Evolutionary conservation across 176 grass and related monocot genomes (phyloP).

Genomic region (Chrysopogon serrulatus): DNA sequence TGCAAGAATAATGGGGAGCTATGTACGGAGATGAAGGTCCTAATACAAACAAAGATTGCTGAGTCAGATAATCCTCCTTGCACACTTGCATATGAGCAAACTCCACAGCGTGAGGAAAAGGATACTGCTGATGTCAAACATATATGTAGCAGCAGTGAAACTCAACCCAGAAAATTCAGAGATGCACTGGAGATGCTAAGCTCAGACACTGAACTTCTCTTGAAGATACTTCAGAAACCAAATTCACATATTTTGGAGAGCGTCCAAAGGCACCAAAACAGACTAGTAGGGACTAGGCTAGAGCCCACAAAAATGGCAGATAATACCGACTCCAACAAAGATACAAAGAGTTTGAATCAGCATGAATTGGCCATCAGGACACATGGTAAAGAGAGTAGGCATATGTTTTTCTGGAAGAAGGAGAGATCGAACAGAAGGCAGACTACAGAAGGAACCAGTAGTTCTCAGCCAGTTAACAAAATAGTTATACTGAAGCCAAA

Average conservation of each 20-base stretch:
- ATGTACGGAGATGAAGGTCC: constrained; percentile 42
- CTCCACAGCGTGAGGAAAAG: not conserved
- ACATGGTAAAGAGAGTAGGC: constrained; percentile 28
- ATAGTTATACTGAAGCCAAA: constrained; percentile 91
- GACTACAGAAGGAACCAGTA: constrained; percentile 16
- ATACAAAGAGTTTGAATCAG: constrained; percentile 9
- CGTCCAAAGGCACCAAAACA: constrained; percentile 30
- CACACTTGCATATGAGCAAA: constrained; percentile 12
- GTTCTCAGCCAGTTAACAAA: constrained; percentile 50
- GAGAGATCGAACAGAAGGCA: constrained; percentile 34
- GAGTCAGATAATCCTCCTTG: constrained; percentile 31
- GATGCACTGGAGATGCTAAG: constrained; percentile 51
- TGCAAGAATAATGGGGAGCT: constrained; percentile 41
- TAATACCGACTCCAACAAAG: not conserved
- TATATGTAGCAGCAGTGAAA: constrained; percentile 19
- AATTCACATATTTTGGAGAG: constrained; percentile 47
- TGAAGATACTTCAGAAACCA: constrained; percentile 60
- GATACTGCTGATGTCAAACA: constrained; percentile 24
- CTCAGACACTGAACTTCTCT: constrained; percentile 60
- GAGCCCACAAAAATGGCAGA: not conserved
- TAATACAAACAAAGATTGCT: constrained; percentile 46
- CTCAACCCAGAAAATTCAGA: constrained; percentile 39
- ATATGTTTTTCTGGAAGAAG: constrained; percentile 72
- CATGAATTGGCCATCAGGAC: constrained; percentile 11
- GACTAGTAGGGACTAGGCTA: not conserved